Evolutionary conservation across 305 asterid species (phyloP).

Genomic region (Nicotiana rustica): DNA sequence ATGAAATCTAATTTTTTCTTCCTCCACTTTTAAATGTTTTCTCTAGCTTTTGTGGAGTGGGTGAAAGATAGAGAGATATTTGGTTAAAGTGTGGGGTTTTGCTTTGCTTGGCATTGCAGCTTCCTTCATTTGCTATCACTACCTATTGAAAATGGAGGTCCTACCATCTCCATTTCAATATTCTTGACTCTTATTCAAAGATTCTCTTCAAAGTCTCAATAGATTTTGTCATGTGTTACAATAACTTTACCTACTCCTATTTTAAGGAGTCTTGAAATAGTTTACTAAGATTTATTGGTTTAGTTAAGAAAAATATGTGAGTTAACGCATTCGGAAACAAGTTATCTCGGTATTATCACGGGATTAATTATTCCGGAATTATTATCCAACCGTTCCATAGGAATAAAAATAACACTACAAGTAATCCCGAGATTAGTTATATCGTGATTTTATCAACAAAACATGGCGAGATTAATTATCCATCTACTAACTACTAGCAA

Average conservation of each 20-base stretch:
- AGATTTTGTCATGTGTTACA: slow-evolving; percentile 22
- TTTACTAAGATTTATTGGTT: neutral
- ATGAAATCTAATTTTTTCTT: slow-evolving; percentile 30
- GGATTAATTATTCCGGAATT: no score
- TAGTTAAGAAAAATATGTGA: neutral
- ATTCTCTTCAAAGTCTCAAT: neutral
- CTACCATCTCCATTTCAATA: slow-evolving; percentile 30
- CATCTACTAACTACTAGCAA: no score
- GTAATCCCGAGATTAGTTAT: no score
- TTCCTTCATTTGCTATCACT: slow-evolving; percentile 48
- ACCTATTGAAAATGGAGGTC: slow-evolving; percentile 31
- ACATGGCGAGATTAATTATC: no score
- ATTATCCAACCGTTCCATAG: no score
- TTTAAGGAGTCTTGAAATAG: slow-evolving; percentile 18
- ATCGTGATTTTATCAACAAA: no score
- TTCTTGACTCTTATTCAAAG: slow-evolving; percentile 28
- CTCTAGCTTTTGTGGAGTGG: slow-evolving; percentile 23
- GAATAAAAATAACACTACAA: no score
- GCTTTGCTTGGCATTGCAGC: slow-evolving; percentile 62
- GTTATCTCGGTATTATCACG: no score
- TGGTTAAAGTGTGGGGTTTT: slow-evolving; percentile 50
- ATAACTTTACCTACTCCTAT: slow-evolving; percentile 32
- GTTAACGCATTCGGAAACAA: no score
- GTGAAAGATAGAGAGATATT: slow-evolving; percentile 36
- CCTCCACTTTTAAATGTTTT: slow-evolving; percentile 30